Evolutionary conservation across 1,284 basidiomycete genomes (phyloP).

Genomic region (Ceratobasidium sp.): DNA sequence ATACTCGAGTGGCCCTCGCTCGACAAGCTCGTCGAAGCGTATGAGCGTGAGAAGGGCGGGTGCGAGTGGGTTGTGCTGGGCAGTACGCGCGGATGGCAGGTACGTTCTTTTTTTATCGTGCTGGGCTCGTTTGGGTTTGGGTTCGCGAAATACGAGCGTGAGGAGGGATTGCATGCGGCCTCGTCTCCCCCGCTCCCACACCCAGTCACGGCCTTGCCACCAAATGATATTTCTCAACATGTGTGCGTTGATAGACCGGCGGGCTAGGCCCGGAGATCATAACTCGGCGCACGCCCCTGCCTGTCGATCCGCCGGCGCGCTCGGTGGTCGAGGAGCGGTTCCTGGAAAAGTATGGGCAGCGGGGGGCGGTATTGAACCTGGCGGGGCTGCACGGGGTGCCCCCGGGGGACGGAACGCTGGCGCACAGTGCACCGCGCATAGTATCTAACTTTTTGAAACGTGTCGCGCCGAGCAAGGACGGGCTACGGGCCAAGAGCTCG

Average conservation of each 20-base stretch:
- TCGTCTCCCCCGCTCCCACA: slow-evolving; percentile 2
- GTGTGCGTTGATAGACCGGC: slow-evolving; percentile 47
- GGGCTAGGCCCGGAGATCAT: slow-evolving; percentile 47
- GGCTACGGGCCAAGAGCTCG: slow-evolving; percentile 50
- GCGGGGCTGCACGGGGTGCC: slow-evolving; percentile 53
- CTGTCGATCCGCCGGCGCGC: slow-evolving; percentile 50
- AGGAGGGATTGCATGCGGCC: background rate
- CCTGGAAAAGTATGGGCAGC: slow-evolving; percentile 28
- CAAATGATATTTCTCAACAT: slow-evolving; percentile 30
- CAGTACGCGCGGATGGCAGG: slow-evolving; percentile 52
- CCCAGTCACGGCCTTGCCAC: slow-evolving; percentile 2
- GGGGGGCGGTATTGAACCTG: slow-evolving; percentile 52
- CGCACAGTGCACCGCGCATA: slow-evolving; percentile 32
- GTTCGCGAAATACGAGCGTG: slow-evolving; percentile 8
- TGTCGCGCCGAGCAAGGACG: slow-evolving; percentile 51
- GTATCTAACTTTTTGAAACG: slow-evolving; percentile 51
- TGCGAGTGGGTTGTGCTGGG: slow-evolving; percentile 52
- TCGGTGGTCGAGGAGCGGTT: slow-evolving; percentile 52
- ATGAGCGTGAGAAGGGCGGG: slow-evolving; percentile 39
- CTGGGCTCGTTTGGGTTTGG: slow-evolving; percentile 42
- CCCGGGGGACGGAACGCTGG: slow-evolving; percentile 46
- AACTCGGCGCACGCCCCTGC: slow-evolving; percentile 49
- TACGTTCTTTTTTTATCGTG: slow-evolving; percentile 34
- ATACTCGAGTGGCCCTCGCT: slow-evolving; percentile 50
- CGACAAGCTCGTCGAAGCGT: slow-evolving; percentile 49